Percentiles rank a stretch among this genome's conserved stretches.
These are phyloP conservation scores for Articulospora tetracladia DNA, from an alignment of 495 filamentous ascomycete genomes.

Conservation along the genomic window DNA sequence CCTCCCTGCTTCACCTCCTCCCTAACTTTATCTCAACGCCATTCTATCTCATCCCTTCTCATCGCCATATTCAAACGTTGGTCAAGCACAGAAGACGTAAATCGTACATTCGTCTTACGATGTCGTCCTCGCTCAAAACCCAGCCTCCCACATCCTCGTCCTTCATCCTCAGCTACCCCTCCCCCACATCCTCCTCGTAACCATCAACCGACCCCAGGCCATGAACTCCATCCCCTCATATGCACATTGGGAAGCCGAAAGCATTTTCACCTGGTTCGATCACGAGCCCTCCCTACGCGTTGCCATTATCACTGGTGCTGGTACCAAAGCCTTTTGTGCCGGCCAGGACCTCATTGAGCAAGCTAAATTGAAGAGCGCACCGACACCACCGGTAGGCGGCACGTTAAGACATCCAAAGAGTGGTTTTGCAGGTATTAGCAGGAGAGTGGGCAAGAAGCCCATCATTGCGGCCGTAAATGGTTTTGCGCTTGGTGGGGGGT, in stretches of 20 bases:
- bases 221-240: slow-evolving; percentile 45
- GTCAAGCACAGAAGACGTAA: no score
- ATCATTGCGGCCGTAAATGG: slow-evolving; percentile 81
- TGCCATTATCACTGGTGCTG: slow-evolving; percentile 53
- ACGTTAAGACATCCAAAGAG: slow-evolving; percentile 16
- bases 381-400: neutral
- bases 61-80: no score
- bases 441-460: slow-evolving; percentile 57
- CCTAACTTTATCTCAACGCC: neutral
- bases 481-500: slow-evolving; percentile 68
- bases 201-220: slow-evolving; percentile 54
- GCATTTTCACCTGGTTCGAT: slow-evolving; percentile 58
- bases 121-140: neutral
- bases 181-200: slow-evolving; percentile 56
- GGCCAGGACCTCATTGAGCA: slow-evolving; percentile 53
- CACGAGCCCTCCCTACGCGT: slow-evolving; percentile 49
- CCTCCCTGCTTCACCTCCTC: neutral
- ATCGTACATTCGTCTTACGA: no score
- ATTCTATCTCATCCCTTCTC: neutral
- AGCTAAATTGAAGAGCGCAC: slow-evolving; percentile 5
- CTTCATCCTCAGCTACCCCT: slow-evolving; percentile 48
- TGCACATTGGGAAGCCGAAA: slow-evolving; percentile 42
- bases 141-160: slow-evolving; percentile 4
- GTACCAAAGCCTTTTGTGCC: slow-evolving; percentile 51
- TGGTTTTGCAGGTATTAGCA: slow-evolving; percentile 46